Evolutionary conservation across 148 eudicot species (phyloP).

Genomic region (Arbutus unedo): DNA sequence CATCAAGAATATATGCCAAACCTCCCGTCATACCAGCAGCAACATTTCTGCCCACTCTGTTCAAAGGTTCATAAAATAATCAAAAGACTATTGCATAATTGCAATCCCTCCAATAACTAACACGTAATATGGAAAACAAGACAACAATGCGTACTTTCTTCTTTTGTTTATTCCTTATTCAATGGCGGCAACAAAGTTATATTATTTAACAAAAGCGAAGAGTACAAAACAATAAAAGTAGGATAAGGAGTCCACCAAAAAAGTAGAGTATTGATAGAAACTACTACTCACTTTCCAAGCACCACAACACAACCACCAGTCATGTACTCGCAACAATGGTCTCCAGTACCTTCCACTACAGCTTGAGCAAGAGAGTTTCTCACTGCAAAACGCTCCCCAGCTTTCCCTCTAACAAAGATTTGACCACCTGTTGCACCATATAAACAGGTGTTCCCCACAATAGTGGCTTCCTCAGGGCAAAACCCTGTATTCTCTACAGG

Average conservation of each 20-base stretch:
- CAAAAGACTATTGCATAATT: background rate
- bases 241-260: background rate
- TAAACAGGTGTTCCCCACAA: conserved; percentile 89
- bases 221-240: background rate
- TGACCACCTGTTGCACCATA: conserved; percentile 99
- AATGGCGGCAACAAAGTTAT: background rate
- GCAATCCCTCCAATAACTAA: background rate
- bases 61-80: conserved; percentile 14
- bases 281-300: conserved; percentile 78
- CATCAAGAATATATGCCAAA: conserved; percentile 88
- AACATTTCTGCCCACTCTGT: conserved; percentile 95
- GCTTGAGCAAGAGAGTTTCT: conserved; percentile 95
- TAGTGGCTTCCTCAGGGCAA: conserved; percentile 86
- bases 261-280: background rate
- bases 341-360: conserved; percentile 95
- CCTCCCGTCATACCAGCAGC: conserved; percentile 99
- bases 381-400: conserved; percentile 99
- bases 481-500: conserved; percentile 91
- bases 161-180: background rate
- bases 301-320: conserved; percentile 96
- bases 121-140: background rate
- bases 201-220: background rate
- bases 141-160: background rate
- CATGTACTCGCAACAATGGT: conserved; percentile 97
- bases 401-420: conserved; percentile 85